These are phyloP conservation scores for Corrigiola litoralis DNA, from an alignment of 179 eudicot genomes.

Conservation along the genomic window DNA sequence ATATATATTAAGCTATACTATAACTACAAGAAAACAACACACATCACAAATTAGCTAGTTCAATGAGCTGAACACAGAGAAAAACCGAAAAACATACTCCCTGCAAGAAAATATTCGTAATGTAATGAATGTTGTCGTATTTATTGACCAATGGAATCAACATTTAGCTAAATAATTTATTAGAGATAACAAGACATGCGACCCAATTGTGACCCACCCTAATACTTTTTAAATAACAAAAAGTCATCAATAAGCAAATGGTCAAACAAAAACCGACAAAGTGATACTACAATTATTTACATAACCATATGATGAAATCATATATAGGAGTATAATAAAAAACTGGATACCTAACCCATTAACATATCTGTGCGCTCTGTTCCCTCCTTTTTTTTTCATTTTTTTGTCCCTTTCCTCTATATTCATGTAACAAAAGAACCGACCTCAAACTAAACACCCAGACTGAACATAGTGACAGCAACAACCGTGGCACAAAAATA, in stretches of 20 bases:
- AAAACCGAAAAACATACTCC: conserved; percentile 18
- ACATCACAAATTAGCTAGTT: too few relatives aligned
- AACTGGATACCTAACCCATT: conserved; percentile 32
- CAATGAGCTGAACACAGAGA: too few relatives aligned
- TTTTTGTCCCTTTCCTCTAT: conserved; percentile 26
- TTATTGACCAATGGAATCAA: conserved; percentile 22
- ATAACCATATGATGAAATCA: conserved; percentile 14
- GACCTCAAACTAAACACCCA: conserved; percentile 1
- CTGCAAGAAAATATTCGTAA: conserved; percentile 1
- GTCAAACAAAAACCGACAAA: conserved; percentile 30
- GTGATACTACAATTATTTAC: conserved; percentile 25
- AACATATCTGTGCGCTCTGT: conserved; percentile 6
- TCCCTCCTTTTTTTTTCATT: not conserved
- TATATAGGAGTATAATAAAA: not conserved
- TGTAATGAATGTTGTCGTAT: conserved; percentile 14
- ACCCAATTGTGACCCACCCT: conserved; percentile 10
- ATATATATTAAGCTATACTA: too few relatives aligned
- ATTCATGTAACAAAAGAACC: conserved; percentile 19
- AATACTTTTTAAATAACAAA: not conserved
- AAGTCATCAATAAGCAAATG: conserved; percentile 19
- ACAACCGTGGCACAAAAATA: conserved; percentile 11
- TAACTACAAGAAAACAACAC: too few relatives aligned
- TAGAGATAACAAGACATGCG: conserved; percentile 24
- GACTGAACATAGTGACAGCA: conserved; percentile 7
- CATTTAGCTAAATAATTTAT: conserved; percentile 13